A percentile compares a stretch with the other conserved stretches of the same genome.
Evolutionary conservation across 768 basidiomycete genomes (phyloP).

Genomic region (Baorangia bicolor): DNA sequence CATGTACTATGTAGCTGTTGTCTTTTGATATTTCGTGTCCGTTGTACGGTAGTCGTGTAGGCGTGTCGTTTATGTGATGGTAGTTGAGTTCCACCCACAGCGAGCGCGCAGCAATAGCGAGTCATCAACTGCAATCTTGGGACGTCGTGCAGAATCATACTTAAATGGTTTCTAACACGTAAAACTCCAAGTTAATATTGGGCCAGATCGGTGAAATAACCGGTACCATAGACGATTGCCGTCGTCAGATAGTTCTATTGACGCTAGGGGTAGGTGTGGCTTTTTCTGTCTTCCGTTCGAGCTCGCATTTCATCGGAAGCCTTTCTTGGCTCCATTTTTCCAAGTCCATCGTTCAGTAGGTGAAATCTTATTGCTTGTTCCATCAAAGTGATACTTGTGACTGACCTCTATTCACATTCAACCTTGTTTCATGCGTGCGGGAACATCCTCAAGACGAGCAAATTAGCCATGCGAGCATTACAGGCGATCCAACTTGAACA

Average conservation of each 20-base stretch:
- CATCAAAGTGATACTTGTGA: not conserved
- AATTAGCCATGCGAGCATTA: too few species aligned
- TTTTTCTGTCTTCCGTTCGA: not conserved
- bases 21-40: not conserved
- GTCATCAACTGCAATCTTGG: too few species aligned
- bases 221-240: not conserved
- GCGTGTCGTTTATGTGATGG: not conserved
- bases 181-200: too few species aligned
- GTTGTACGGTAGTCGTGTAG: not conserved
- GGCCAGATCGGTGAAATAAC: not conserved
- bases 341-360: too few species aligned
- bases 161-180: too few species aligned
- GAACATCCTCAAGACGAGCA: too few species aligned
- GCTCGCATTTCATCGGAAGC: not conserved
- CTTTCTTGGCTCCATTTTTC: not conserved
- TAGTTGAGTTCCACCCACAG: not conserved
- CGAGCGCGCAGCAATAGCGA: not conserved
- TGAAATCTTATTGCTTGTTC: not conserved
- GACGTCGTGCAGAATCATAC: too few species aligned
- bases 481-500: too few species aligned
- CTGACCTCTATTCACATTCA: too few species aligned
- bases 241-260: not conserved
- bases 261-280: not conserved
- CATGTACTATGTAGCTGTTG: not conserved
- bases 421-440: too few species aligned